phyloP scores from a whole-genome alignment of 2,329 filamentous ascomycete genomes.

The Alternaria hordeiaustralica region DNA sequence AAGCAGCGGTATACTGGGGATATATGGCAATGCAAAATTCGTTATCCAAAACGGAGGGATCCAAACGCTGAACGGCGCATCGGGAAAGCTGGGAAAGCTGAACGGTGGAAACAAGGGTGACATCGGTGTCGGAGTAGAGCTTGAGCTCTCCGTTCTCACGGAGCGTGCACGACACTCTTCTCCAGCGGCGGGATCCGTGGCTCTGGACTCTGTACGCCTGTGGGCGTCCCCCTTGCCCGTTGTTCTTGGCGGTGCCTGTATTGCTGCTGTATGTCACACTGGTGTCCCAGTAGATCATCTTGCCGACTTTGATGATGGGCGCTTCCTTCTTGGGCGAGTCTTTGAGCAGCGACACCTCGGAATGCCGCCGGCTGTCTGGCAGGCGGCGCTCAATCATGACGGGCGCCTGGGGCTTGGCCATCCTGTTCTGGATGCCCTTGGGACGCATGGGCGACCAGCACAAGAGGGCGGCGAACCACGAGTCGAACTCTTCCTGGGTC shows the following conservation, averaged over 20 bases:
- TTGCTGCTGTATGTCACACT: slow-evolving; percentile 60
- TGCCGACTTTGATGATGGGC: slow-evolving; percentile 86
- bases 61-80: slow-evolving; percentile 87
- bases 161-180: slow-evolving; percentile 87
- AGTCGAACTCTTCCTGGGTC: slow-evolving; percentile 70
- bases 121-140: slow-evolving; percentile 82
- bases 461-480: slow-evolving; percentile 80
- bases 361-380: slow-evolving; percentile 54
- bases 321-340: slow-evolving; percentile 72
- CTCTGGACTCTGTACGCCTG: slow-evolving; percentile 64
- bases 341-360: slow-evolving; percentile 63
- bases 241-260: slow-evolving; percentile 45
- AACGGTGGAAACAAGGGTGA: slow-evolving; percentile 78
- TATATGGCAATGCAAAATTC: slow-evolving; percentile 96
- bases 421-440: slow-evolving; percentile 60
- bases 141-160: slow-evolving; percentile 96
- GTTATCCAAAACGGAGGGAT: slow-evolving; percentile 88
- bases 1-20: slow-evolving; percentile 82
- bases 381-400: slow-evolving; percentile 45
- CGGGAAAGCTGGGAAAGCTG: slow-evolving; percentile 88
- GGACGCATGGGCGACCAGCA: slow-evolving; percentile 81
- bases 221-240: slow-evolving; percentile 48
- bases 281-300: slow-evolving; percentile 74
- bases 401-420: slow-evolving; percentile 58
- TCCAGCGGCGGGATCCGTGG: slow-evolving; percentile 73